Conservation (phyloP, 202 grass and related monocot species). For the Thinopyrum obtusiflorum region DNA sequence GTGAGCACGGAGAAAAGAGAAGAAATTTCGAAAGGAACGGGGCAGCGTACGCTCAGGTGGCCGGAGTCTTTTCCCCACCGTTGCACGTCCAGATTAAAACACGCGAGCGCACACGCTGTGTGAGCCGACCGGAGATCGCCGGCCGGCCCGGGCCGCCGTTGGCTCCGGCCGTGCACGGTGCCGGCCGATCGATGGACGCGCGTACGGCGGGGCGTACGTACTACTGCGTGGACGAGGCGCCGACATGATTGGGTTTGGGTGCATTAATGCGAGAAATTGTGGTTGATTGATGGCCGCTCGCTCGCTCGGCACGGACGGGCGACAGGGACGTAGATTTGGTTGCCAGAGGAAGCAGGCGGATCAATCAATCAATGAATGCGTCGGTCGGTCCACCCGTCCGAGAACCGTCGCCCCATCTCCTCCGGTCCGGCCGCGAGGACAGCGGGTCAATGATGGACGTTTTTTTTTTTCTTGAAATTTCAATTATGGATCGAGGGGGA, state of each 20-base stretch:
- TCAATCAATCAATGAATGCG: conserved; percentile 2
- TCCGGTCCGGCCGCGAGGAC: neutral
- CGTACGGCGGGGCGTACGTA: neutral
- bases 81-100: neutral
- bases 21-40: conserved; percentile 23
- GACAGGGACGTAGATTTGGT: conserved; percentile 35
- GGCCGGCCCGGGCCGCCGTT: neutral
- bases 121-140: no score
- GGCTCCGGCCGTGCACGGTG: neutral
- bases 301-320: neutral
- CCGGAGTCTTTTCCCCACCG: neutral
- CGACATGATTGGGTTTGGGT: conserved; percentile 43
- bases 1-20: neutral
- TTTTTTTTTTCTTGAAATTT: no score
- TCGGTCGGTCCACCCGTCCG: neutral
- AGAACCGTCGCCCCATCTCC: conserved; percentile 18
- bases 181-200: neutral
- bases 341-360: conserved; percentile 11
- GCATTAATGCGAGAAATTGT: conserved; percentile 61
- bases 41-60: neutral
- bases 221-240: neutral
- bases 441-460: neutral
- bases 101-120: neutral
- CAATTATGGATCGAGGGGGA: no score
- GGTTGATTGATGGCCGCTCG: conserved; percentile 36